These are phyloP conservation scores for Drechslerella stenobrocha DNA, from an alignment of 2,329 filamentous ascomycete species.

Conservation along the genomic window DNA sequence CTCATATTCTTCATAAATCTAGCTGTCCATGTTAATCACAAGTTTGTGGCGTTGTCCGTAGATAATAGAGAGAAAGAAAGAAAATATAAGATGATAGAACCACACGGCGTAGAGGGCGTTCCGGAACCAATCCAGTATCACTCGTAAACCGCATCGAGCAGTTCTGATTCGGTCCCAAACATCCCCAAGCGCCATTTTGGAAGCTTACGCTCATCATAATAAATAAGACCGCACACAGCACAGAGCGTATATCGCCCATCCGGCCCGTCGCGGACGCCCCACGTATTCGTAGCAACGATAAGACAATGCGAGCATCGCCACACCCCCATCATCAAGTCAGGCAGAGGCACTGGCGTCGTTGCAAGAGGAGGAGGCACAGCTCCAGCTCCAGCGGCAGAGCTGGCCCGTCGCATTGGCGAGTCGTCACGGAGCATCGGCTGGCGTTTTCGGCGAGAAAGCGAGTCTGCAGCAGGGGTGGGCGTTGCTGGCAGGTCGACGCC, in stretches of 20 bases:
- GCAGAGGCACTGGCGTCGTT: slow-evolving; percentile 63
- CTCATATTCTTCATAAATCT: too few species aligned
- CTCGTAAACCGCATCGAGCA: not conserved
- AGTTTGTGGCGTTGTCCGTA: too few species aligned
- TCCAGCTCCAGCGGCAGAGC: slow-evolving; percentile 71
- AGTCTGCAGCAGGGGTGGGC: slow-evolving; percentile 44
- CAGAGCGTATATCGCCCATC: slow-evolving; percentile 60
- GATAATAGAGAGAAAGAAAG: too few species aligned
- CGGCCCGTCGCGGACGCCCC: slow-evolving; percentile 92
- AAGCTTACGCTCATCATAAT: slow-evolving; percentile 21
- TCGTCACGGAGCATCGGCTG: slow-evolving; percentile 80
- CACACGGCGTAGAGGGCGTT: not conserved
- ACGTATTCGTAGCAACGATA: slow-evolving; percentile 86
- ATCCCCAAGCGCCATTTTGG: slow-evolving; percentile 24
- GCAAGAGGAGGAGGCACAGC: slow-evolving; percentile 62
- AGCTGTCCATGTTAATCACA: too few species aligned
- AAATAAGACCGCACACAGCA: slow-evolving; percentile 26
- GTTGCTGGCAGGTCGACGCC: slow-evolving; percentile 62
- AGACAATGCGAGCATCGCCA: slow-evolving; percentile 90
- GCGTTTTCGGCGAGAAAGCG: slow-evolving; percentile 70
- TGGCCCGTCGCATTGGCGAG: slow-evolving; percentile 73
- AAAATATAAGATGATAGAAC: too few species aligned
- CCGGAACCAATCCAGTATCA: too few species aligned
- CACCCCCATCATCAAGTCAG: slow-evolving; percentile 74
- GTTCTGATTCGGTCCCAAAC: slow-evolving; percentile 10